Conservation (phyloP, 306 rosid species). For the Trifolium subterraneum region DNA sequence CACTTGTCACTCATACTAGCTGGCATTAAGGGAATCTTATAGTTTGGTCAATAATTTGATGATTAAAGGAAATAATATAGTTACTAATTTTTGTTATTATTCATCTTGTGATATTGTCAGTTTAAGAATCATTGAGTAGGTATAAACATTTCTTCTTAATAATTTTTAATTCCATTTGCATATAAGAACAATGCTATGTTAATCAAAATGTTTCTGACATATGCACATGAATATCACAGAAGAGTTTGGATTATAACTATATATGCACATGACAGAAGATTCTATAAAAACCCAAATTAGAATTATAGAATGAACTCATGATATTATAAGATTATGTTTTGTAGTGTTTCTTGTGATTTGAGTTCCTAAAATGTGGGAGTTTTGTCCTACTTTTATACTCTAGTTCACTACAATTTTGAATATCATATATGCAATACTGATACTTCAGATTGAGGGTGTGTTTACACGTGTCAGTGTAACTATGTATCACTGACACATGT, state of each 20-base stretch:
- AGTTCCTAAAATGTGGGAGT: neutral
- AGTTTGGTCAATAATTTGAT: conserved; percentile 38
- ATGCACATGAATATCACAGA: conserved; percentile 31
- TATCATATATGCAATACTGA: neutral
- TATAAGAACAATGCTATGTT: conserved; percentile 11
- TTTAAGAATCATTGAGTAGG: conserved; percentile 45
- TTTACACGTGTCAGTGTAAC: neutral
- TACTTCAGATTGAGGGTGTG: neutral
- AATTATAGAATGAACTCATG: conserved; percentile 27
- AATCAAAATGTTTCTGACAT: conserved; percentile 39
- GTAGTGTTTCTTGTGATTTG: neutral
- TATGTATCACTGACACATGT: neutral
- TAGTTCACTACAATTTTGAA: neutral
- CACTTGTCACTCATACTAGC: conserved; percentile 28
- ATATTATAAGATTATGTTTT: neutral
- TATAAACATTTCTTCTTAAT: conserved; percentile 30
- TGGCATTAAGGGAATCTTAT: conserved; percentile 34
- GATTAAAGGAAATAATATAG: conserved; percentile 42
- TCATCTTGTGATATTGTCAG: conserved; percentile 17
- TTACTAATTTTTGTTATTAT: conserved; percentile 23
- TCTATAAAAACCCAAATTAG: conserved; percentile 25
- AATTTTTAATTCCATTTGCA: conserved; percentile 20
- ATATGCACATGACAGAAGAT: conserved; percentile 39
- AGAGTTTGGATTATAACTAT: neutral
- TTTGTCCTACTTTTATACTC: conserved; percentile 26